phyloP scores from a whole-genome alignment of 306 rosid genomes.

The Sicyos baderoa region DNA sequence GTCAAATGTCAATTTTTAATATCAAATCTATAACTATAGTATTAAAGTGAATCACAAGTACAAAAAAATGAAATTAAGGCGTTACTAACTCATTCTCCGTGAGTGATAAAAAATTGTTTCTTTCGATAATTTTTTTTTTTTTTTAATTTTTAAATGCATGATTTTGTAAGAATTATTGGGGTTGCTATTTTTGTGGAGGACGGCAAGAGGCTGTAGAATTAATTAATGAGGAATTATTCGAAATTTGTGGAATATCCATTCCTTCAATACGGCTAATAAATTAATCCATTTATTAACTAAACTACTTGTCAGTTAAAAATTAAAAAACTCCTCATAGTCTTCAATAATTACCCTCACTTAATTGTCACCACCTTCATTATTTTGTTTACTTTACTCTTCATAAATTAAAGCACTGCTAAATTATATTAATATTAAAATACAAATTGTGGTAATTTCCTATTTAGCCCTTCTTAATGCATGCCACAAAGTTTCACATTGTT shows the following conservation, averaged over 20 bases:
- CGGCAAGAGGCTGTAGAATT: neutral
- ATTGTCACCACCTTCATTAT: neutral
- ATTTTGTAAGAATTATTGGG: neutral
- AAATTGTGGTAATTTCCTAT: no score
- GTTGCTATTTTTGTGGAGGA: neutral
- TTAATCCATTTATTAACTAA: neutral
- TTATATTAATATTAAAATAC: no score
- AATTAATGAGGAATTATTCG: neutral
- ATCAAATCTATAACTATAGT: no score
- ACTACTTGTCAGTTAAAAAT: neutral
- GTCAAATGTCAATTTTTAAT: no score
- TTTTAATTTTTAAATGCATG: no score
- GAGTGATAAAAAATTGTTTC: no score
- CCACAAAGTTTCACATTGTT: no score
- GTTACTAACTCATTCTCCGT: no score
- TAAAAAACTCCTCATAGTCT: neutral
- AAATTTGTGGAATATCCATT: neutral
- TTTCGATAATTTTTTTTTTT: no score
- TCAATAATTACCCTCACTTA: slow-evolving; percentile 1
- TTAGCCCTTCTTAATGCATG: no score
- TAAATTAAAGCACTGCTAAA: neutral
- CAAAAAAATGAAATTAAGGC: no score
- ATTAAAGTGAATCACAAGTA: no score
- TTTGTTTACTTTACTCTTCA: neutral
- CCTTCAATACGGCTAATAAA: neutral